Evolutionary conservation across 2,329 filamentous ascomycete genomes (phyloP), one percentile per base, ranked within the genome.

Genomic region (Kalaharituber pfeilii): DNA sequence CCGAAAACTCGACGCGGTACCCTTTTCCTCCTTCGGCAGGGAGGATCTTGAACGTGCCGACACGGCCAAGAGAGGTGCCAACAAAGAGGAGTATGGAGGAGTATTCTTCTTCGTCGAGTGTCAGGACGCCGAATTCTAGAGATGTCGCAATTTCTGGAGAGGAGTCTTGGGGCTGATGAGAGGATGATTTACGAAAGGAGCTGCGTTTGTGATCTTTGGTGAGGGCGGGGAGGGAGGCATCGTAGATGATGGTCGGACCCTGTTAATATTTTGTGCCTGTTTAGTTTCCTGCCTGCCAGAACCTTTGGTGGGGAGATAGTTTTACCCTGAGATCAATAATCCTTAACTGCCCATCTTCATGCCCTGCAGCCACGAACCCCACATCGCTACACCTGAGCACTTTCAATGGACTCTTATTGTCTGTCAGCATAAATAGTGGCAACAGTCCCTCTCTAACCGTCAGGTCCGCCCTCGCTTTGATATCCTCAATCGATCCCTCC

Each of bases 31-130:
- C 77, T 8, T 71, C 64, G 13, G 81, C 75, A 0, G 91, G 91
- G 2, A 96, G 71, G 22, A 98, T 73, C 70, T 94, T 95, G 70
- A 96, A 89, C 0, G 89, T 96, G 5, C 81, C 79, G 18, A 96
- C 72, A 63, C 85, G 86, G 39, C 91, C 91, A 27, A 79, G 68
- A 60, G 82, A 88, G 0, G 91, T 96, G 20, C 91, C 91, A 1
- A 93, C 84, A 62, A 96, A 93, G 61, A 91, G 84, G 56, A 82
- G 79, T 54, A 98, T 94, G 64, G 87, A 95, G 1, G 91, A 96
- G 66, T 94, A 98, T 60, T 86, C 77, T 65, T 96, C 89, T n/a
- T 82, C 84, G 44, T 96, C 91, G 3, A 95, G 71, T 2, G 84
- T 93, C 80, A 98, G 82, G 49, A 94, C 86, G 52, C 86, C 86